phyloP scores from a whole-genome alignment of 2,329 filamentous ascomycete species.

The Fusarium albosuccineum region DNA sequence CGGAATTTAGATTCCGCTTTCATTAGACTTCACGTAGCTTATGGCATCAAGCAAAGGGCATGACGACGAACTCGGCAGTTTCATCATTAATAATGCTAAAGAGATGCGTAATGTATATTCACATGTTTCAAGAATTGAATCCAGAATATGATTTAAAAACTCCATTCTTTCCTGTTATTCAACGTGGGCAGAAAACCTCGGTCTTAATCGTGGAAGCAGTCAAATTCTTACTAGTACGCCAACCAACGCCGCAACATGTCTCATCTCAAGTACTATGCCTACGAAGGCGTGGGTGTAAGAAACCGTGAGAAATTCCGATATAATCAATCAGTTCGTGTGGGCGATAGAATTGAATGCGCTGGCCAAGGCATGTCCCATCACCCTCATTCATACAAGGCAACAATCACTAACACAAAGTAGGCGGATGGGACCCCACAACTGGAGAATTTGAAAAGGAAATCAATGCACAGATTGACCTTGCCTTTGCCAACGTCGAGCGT shows the following conservation, averaged over 20 bases:
- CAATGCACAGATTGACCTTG: constrained; percentile 9
- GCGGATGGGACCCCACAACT: background rate
- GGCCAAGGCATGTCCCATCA: background rate
- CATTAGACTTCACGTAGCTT: background rate
- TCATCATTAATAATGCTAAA: no score
- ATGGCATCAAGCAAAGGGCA: background rate
- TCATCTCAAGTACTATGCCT: background rate
- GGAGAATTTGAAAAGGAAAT: constrained; percentile 3
- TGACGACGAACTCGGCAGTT: no score
- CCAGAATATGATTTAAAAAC: no score
- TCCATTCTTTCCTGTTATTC: no score
- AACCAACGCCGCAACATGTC: background rate
- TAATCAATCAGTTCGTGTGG: background rate
- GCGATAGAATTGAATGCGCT: background rate
- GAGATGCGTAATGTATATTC: no score
- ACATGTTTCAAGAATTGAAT: no score
- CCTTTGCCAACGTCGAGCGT: background rate
- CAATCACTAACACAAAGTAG: background rate
- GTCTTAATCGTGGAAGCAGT: no score
- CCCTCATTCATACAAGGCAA: background rate
- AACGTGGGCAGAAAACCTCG: no score
- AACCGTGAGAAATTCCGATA: background rate
- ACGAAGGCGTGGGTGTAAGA: background rate
- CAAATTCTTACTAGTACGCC: no score
- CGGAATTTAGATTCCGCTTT: constrained; percentile 1